Percentiles rank a stretch among this genome's conserved stretches.
Evolutionary conservation across 202 grass and related monocot species (phyloP).

Genomic region (Brachypodium distachyon): DNA sequence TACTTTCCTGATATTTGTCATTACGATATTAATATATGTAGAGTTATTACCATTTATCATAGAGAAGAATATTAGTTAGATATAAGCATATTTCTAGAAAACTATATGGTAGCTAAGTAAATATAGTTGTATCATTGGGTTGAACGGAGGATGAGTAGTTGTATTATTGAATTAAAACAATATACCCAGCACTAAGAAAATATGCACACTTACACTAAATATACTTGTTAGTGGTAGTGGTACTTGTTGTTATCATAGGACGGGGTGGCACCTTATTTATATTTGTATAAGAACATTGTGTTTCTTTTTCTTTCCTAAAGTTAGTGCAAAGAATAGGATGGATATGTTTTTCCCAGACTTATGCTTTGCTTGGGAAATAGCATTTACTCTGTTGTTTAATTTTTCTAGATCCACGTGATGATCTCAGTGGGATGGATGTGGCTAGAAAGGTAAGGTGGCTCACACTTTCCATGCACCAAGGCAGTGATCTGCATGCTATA

Average conservation of each 20-base stretch:
- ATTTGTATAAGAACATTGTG: too few species aligned
- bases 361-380: constrained; percentile 11
- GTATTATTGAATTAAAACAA: not conserved
- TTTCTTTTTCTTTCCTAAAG: not conserved
- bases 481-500: not conserved
- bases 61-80: not conserved
- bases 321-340: not conserved
- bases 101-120: not conserved
- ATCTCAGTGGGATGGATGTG: constrained; percentile 87
- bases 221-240: too few species aligned
- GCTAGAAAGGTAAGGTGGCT: constrained; percentile 73
- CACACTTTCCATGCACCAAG: not conserved
- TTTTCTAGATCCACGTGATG: constrained; percentile 88
- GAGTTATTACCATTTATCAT: not conserved
- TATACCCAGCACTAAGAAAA: too few species aligned
- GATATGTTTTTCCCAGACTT: not conserved
- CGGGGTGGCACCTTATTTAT: too few species aligned
- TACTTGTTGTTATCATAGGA: too few species aligned
- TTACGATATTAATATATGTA: not conserved
- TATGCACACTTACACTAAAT: too few species aligned
- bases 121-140: not conserved
- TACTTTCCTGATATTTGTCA: not conserved
- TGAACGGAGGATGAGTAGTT: not conserved
- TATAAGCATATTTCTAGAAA: not conserved
- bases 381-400: constrained; percentile 21